Conservation (phyloP, 192 early-diverging fungal species). For the Cladochytrium replicatum region DNA sequence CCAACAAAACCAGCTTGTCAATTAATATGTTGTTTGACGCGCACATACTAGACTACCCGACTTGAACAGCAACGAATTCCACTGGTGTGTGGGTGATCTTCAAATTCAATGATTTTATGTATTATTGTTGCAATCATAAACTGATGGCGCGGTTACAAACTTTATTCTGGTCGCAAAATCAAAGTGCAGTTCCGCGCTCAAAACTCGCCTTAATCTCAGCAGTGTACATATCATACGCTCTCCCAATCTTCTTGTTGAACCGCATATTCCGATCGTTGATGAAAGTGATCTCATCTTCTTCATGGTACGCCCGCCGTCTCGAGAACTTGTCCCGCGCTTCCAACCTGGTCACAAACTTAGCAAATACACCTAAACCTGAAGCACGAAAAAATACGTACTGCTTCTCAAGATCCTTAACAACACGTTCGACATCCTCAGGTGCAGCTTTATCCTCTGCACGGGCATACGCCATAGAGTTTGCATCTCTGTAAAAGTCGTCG, state of each 20-base stretch:
- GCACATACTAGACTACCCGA: too few species aligned
- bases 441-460: conserved; percentile 47
- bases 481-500: conserved; percentile 48
- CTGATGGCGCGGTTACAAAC: too few species aligned
- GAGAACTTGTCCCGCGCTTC: conserved; percentile 51
- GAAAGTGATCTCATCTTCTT: conserved; percentile 81
- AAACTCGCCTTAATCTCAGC: conserved; percentile 78
- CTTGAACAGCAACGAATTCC: too few species aligned
- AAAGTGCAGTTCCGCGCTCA: conserved; percentile 30
- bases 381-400: conserved; percentile 42
- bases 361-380: conserved; percentile 10
- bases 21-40: too few species aligned
- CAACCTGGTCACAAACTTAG: conserved; percentile 21
- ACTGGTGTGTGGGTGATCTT: too few species aligned
- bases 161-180: too few species aligned
- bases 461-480: conserved; percentile 60
- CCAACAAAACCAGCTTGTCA: too few species aligned
- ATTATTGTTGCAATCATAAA: too few species aligned
- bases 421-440: conserved; percentile 50
- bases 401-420: conserved; percentile 63
- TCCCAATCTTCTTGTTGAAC: conserved; percentile 93
- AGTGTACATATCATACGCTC: conserved; percentile 93
- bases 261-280: conserved; percentile 93
- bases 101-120: too few species aligned
- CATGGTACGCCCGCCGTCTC: conserved; percentile 56